Base-by-base conservation (phyloP, 108 stramenopile genomes). In the Pseudonitzschia pungens region DNA sequence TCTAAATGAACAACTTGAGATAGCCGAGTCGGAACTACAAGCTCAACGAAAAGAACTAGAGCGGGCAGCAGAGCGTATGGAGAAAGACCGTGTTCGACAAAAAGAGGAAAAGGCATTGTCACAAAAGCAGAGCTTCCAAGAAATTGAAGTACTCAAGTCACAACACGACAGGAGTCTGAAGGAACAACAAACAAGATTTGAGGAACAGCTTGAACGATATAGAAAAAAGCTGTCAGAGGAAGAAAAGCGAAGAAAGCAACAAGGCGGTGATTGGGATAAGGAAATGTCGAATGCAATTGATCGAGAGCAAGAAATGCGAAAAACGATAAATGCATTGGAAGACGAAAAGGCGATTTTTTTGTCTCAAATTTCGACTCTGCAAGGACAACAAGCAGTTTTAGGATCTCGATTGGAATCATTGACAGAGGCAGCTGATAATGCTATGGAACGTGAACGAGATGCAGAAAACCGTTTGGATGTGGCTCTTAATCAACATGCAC, bases 21-120 rank as follows among this genome's bases (percentile, higher is more conserved):
- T 83, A 24, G 88, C 92, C 11, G 92, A 93, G 77, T 54, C 59
- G 26, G 92, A 93, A 87, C 71, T 93, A 16, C 71, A 83, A 68
- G 92, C 92, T 14, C 90, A 88, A 44, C 79, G 92, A n/a, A 72
- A 75, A 21, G 92, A 93, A 76, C 77, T 93, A 21, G 88, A 87
- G 42, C 69, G 83, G 8, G 92, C 90, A 27, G 92, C 82, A 22
- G 80, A 83, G 36, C 79, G 86, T 40, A 88, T 93, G 78, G 92
- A 93, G 72, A 82, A 89, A 57, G 92, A 93, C 75, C 79, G 92
- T 33, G 58, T 72, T 9, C 71, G 83, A 41, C 68, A 81, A 58
- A 88, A 87, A 70, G 76, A 87, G 62, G 85, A 89, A 71, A 81
- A 83, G 60, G 92, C 90, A 21, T 43, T 58, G 11, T 57, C 63